Conservation (phyloP, 805 yeast genomes). For the Cyberlindnera euphorbiiphila region DNA sequence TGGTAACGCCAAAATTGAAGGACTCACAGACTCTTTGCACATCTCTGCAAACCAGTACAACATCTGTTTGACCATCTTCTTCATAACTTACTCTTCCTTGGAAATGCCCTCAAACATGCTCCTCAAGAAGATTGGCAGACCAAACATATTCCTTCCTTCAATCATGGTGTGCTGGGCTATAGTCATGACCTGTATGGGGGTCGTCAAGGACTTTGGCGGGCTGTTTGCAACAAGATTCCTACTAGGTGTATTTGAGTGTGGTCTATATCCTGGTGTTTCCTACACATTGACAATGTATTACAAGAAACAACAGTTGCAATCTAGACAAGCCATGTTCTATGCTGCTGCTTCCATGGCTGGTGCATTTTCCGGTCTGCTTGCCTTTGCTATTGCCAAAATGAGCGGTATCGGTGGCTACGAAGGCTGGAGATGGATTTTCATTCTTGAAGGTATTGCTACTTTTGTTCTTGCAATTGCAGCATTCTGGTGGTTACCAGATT, state of each 20-base stretch:
- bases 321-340: slow-evolving; percentile 26
- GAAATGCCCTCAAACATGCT: slow-evolving; percentile 21
- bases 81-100: slow-evolving; percentile 18
- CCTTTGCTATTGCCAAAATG: slow-evolving; percentile 19
- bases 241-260: slow-evolving; percentile 22
- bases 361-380: slow-evolving; percentile 25
- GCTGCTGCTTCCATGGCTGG: slow-evolving; percentile 25
- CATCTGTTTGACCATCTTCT: slow-evolving; percentile 17
- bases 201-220: slow-evolving; percentile 15
- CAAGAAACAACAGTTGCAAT: slow-evolving; percentile 22
- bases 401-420: slow-evolving; percentile 15
- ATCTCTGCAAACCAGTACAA: slow-evolving; percentile 10
- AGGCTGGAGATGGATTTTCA: slow-evolving; percentile 22
- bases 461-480: slow-evolving; percentile 9
- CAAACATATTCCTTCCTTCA: slow-evolving; percentile 13
- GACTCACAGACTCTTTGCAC: slow-evolving; percentile 6
- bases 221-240: slow-evolving; percentile 17
- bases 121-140: slow-evolving; percentile 19
- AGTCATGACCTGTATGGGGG: slow-evolving; percentile 18
- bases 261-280: slow-evolving; percentile 18
- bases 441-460: slow-evolving; percentile 17
- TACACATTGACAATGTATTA: slow-evolving; percentile 26
- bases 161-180: slow-evolving; percentile 19
- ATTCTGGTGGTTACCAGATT: slow-evolving; percentile 16
- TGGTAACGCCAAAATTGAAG: slow-evolving; percentile 14